Evolutionary conservation across 2,329 filamentous ascomycete genomes (phyloP).

Genomic region (Didymella segeticola): DNA sequence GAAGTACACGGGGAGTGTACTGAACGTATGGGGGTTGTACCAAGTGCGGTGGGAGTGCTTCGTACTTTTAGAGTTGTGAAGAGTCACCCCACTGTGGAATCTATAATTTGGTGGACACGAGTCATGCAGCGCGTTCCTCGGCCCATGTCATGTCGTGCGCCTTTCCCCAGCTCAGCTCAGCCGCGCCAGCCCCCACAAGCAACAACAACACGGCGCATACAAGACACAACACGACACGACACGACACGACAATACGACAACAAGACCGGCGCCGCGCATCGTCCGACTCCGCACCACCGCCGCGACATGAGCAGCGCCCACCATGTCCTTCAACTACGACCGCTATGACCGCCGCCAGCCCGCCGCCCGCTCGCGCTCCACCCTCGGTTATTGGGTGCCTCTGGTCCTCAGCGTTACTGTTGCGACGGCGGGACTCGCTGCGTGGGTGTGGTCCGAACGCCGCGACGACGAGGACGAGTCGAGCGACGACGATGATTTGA

Average conservation of each 20-base stretch:
- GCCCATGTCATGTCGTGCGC: no score
- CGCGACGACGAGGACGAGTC: conserved; percentile 74
- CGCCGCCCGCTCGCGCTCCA: conserved; percentile 62
- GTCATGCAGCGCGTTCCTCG: no score
- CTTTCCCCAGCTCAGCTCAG: no score
- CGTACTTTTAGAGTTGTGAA: no score
- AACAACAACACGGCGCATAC: no score
- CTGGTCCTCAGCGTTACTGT: conserved; percentile 85
- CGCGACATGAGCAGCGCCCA: conserved; percentile 26
- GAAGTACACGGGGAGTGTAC: neutral
- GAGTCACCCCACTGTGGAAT: no score
- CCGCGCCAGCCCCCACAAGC: no score
- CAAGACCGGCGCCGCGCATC: conserved; percentile 20
- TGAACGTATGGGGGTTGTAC: no score
- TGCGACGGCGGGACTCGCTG: conserved; percentile 83
- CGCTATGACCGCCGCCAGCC: conserved; percentile 58
- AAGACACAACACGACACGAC: conserved; percentile 8
- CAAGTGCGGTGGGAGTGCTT: no score
- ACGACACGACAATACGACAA: no score
- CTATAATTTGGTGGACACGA: no score
- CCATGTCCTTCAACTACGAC: conserved; percentile 61
- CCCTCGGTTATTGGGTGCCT: conserved; percentile 79
- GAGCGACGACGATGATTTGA: conserved; percentile 55
- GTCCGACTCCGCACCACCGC: no score
- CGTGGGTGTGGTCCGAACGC: conserved; percentile 94